Conservation (phyloP, 169 alveolate species). For the Cryptosporidium bovis region DNA sequence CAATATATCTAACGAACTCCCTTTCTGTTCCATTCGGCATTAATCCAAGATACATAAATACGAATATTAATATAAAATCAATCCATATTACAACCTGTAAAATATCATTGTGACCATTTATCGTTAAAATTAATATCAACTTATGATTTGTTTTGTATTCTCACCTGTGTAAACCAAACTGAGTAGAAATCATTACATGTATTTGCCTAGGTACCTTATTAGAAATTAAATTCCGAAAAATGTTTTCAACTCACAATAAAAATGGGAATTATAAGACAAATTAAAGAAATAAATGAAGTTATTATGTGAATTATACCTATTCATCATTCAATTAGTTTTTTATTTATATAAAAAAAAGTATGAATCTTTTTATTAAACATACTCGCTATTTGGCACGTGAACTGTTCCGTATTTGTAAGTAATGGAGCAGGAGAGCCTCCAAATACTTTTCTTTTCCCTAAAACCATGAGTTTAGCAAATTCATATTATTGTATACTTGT, state of each 20-base stretch:
- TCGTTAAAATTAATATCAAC: background rate
- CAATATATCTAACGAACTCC: conserved; percentile 25
- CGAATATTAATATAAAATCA: conserved; percentile 47
- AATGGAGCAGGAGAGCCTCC: conserved; percentile 75
- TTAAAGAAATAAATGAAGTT: conserved; percentile 45
- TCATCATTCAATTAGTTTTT: background rate
- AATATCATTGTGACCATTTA: background rate
- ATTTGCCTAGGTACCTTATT: conserved; percentile 3
- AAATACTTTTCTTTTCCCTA: conserved; percentile 27
- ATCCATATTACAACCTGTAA: conserved; percentile 37
- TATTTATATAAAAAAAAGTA: background rate
- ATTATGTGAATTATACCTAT: conserved; percentile 43
- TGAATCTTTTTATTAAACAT: background rate
- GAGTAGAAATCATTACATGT: conserved; percentile 62
- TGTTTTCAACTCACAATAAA: conserved; percentile 43
- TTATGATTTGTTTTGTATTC: background rate
- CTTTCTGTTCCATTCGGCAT: conserved; percentile 43
- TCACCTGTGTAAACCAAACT: conserved; percentile 53
- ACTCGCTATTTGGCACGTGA: conserved; percentile 68
- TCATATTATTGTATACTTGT: background rate
- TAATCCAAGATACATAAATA: conserved; percentile 60
- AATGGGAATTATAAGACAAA: conserved; percentile 53
- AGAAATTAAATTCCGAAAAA: background rate
- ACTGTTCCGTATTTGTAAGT: conserved; percentile 50
- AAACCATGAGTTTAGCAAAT: conserved; percentile 15